These are phyloP conservation scores for Globisporangium heterothallicum DNA, from an alignment of 352 stramenopile genomes.

Conservation along the genomic window DNA sequence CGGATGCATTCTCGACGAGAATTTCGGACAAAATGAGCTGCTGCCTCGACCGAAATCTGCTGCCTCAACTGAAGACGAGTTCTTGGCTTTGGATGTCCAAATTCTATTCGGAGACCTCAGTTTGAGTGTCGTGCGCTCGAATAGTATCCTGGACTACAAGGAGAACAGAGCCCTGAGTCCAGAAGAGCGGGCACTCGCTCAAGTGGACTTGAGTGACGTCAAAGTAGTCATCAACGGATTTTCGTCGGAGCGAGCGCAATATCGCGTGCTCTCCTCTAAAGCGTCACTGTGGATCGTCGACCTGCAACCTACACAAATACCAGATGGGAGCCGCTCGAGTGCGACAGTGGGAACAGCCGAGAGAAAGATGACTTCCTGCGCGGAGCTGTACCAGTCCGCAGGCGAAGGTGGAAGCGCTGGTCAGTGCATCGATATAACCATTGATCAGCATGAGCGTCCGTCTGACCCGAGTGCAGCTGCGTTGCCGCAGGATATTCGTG, in stretches of 20 bases:
- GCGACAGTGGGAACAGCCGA: not conserved
- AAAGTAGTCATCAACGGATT: slow-evolving; percentile 34
- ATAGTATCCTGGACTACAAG: slow-evolving; percentile 7
- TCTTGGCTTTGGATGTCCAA: slow-evolving; percentile 34
- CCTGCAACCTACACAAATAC: slow-evolving; percentile 1
- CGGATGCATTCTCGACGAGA: slow-evolving; percentile 54
- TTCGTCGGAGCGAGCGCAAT: slow-evolving; percentile 48
- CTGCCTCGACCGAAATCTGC: not conserved
- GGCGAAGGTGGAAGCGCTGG: not conserved
- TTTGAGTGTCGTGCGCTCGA: slow-evolving; percentile 27
- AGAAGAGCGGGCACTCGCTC: slow-evolving; percentile 28
- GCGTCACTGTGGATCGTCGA: slow-evolving; percentile 52
- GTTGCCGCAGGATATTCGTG: slow-evolving; percentile 34
- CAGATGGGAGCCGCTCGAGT: not conserved
- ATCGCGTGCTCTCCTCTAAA: slow-evolving; percentile 29
- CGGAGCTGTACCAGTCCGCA: slow-evolving; percentile 25
- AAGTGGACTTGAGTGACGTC: slow-evolving; percentile 35
- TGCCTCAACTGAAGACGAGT: slow-evolving; percentile 29
- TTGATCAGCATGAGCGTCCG: slow-evolving; percentile 29
- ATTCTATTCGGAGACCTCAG: slow-evolving; percentile 40
- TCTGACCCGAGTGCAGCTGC: slow-evolving; percentile 4
- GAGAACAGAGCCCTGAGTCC: slow-evolving; percentile 13
- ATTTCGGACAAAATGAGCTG: slow-evolving; percentile 32
- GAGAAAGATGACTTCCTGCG: slow-evolving; percentile 26
- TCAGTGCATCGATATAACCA: slow-evolving; percentile 34